A percentile compares a stretch with the other conserved stretches of the same genome.
phyloP scores from a whole-genome alignment of 306 rosid species.

The Vigna nakashimae region DNA sequence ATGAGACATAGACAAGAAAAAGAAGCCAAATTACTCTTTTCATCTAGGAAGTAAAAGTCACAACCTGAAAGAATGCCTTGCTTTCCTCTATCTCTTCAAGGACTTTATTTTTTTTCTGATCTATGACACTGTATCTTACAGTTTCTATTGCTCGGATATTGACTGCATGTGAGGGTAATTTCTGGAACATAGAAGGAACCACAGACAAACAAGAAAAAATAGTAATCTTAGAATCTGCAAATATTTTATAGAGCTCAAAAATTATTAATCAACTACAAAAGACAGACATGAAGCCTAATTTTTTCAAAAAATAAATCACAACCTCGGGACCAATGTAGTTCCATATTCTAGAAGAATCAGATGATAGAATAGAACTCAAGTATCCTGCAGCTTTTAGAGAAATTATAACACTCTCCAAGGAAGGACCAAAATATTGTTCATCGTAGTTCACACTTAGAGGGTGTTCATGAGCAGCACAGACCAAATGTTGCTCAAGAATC shows the following conservation, averaged over 20 bases:
- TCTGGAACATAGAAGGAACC: conserved; percentile 53
- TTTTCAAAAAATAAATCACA: conserved; percentile 23
- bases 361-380: conserved; percentile 59
- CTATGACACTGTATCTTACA: conserved; percentile 71
- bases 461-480: conserved; percentile 84
- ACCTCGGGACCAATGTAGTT: conserved; percentile 86
- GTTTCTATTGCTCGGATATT: conserved; percentile 86
- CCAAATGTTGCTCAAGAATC: conserved; percentile 92
- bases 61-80: conserved; percentile 94
- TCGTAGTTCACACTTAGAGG: conserved; percentile 74
- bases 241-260: conserved; percentile 34
- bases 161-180: conserved; percentile 75
- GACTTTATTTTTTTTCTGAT: conserved; percentile 59
- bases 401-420: conserved; percentile 56
- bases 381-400: conserved; percentile 72
- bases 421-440: conserved; percentile 76
- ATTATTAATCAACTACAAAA: conserved; percentile 39
- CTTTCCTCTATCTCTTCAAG: conserved; percentile 99
- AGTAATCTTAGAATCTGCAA: conserved; percentile 1
- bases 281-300: conserved; percentile 38
- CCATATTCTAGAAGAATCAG: conserved; percentile 68
- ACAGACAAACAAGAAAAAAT: conserved; percentile 20
- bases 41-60: conserved; percentile 22
- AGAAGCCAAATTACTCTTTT: conserved; percentile 25
- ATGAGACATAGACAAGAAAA: conserved; percentile 7